Evolutionary conservation across 495 filamentous ascomycete species (phyloP), one percentile per base, ranked within the genome.

Genomic region (Astrothelium macrocarpum): DNA sequence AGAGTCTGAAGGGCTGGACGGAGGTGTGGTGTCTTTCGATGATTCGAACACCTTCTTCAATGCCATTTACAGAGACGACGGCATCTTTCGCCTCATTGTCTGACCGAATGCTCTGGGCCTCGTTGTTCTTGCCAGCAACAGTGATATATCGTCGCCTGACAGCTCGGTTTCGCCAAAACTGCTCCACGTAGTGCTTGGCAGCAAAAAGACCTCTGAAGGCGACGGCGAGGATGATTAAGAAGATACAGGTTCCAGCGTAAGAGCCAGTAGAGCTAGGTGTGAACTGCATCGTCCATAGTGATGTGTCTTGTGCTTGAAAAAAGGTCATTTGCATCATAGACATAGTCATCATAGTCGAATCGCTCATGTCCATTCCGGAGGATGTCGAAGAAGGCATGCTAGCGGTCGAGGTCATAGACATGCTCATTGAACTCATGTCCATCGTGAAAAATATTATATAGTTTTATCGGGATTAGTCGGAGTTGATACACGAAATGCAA

Each of bases 221-320:
- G 64, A 86, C 77, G 18, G 86, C 83, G 28, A 96, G 83, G 18
- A 86, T 63, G 73, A 94, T 85, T 53, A 95, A 80, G 74, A 95
- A 95, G 73, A 96, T 87, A 74, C 91, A 95, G 39, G 90, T 93
- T 43, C 81, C 90, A 4, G 88, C 90, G 72, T 96, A 97, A 59
- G 77, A 67, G 61, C 87, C 88, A 0, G 80, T 78, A 20, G 75
- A 82, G 7, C 70, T 77, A 12, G 92, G 93, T 4, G 84, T 86
- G 91, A 91, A 97, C 34, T 74, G 65, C 0, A 76, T 66, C 7
- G 89, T 88, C 80, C 83, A 96, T 65, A 96, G 84, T 0, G 91
- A 79, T 0, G 89, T 92, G 65, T 70, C 76, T 53, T 82, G 85
- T 63, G 77, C 73, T 68, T 80, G 85, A 62, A 81, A 83, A 78